Evolutionary conservation across 768 basidiomycete species (phyloP), one percentile per base, ranked within the genome.

Genomic region (Calocybe gangraenosa): DNA sequence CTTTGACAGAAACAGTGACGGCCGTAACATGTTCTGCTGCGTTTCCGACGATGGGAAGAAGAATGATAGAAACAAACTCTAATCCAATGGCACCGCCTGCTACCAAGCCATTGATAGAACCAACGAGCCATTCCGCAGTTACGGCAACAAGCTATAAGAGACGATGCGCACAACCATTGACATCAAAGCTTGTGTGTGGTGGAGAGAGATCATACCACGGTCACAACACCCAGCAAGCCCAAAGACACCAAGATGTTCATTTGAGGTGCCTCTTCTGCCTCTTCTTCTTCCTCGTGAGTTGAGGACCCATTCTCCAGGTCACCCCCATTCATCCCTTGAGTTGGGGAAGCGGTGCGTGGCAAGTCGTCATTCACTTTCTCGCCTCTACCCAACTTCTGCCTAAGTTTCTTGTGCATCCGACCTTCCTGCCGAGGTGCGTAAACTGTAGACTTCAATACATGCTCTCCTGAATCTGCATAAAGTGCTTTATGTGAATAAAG

Each of bases 11-110:
- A 6, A 93, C 92, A 1, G 86, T 85, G 20, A 96, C 90, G 11
- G 93, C 92, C 2, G 92, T 96, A 31, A 84, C 84, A 58, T 94
- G 92, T 58, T 96, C 93, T 69, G 88, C 91, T 5, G 90, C 87
- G 58, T 92, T 92, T 15, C 90, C 90, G 11, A 93, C 92, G 30
- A 96, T 92, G 5, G 95, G 95, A 7, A 98, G 75, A 11, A 98
- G 70, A 34, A 78, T 77, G 15, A 96, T 64, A 10, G 89, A 93
- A 49, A 96, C 84, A 58, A 92, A 98, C 60, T 87, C 88, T 49
- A 79, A 76, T 47, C 69, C 78, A 44, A 98, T 84, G 6, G 19
- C 13, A 18, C 81, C 80, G 0, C 56, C 56, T 0, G 54, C 56
- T 0, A 87, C 85, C 30, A 97, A 58, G 10, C 89, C 89, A 49